These are phyloP conservation scores for Lithohypha guttulata DNA, from an alignment of 2,329 filamentous ascomycete genomes.

Conservation along the genomic window DNA sequence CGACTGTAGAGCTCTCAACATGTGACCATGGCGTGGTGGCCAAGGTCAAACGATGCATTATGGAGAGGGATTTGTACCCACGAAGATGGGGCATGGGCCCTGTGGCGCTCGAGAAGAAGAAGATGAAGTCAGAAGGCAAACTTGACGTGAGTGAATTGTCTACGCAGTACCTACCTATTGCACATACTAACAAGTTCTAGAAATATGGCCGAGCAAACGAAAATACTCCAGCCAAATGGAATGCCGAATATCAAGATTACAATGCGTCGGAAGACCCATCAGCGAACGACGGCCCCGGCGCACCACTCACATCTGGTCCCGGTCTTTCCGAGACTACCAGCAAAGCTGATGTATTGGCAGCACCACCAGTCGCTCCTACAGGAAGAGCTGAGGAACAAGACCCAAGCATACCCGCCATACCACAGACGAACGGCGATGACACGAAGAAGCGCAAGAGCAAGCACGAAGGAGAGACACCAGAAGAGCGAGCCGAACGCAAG, in stretches of 20 bases:
- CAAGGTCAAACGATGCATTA: conserved; percentile 98
- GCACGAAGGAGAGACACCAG: conserved; percentile 45
- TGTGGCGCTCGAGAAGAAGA: conserved; percentile 94
- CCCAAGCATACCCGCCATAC: conserved; percentile 30
- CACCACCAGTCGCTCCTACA: conserved; percentile 23
- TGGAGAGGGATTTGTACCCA: conserved; percentile 98
- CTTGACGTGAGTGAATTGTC: conserved; percentile 62
- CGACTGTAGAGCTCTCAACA: conserved; percentile 87
- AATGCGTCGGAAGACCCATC: conserved; percentile 37
- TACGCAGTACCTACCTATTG: too few relatives aligned
- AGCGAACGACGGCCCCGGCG: conserved; percentile 29
- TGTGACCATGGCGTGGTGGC: conserved; percentile 97
- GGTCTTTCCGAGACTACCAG: conserved; percentile 35
- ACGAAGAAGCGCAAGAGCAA: conserved; percentile 44
- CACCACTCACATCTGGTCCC: conserved; percentile 32
- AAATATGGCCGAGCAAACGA: conserved; percentile 94
- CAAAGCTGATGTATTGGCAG: conserved; percentile 27
- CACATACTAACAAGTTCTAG: conserved; percentile 33
- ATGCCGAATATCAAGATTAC: conserved; percentile 84
- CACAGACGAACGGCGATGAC: conserved; percentile 30
- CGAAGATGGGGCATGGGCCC: conserved; percentile 93
- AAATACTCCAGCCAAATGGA: conserved; percentile 88
- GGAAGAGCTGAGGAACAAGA: conserved; percentile 32
- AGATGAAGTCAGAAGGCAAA: conserved; percentile 96
- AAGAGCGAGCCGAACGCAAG: conserved; percentile 40